phyloP scores from a whole-genome alignment of 139 green algal genomes.

The Mesotaenium endlicherianum region DNA sequence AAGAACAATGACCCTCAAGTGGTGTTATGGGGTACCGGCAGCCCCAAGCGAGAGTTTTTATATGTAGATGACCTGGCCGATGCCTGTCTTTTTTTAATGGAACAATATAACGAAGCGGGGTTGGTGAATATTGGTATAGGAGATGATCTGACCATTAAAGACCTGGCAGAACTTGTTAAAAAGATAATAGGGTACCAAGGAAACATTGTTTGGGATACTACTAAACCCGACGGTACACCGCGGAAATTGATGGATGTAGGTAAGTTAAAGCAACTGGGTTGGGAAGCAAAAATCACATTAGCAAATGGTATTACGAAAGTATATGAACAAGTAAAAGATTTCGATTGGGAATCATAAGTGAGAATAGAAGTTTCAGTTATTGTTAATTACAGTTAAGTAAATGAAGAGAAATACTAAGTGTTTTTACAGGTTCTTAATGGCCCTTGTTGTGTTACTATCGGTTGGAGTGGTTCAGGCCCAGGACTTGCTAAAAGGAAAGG shows the following conservation, averaged over 20 bases:
- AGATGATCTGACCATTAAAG: conserved; percentile 6
- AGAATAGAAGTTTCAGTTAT: too few species aligned
- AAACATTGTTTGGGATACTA: conserved; percentile 13
- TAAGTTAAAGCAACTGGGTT: not conserved
- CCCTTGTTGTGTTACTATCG: too few species aligned
- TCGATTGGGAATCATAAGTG: too few species aligned
- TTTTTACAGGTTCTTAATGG: too few species aligned
- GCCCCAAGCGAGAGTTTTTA: conserved; percentile 61
- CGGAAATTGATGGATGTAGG: conserved; percentile 7
- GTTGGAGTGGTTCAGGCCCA: too few species aligned
- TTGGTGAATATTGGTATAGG: conserved; percentile 11
- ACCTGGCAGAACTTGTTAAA: conserved; percentile 24
- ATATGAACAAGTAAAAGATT: too few species aligned
- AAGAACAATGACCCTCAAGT: conserved; percentile 52
- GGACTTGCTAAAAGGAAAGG: too few species aligned
- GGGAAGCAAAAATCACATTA: not conserved
- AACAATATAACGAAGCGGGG: not conserved
- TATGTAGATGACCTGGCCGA: conserved; percentile 58
- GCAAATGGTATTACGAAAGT: not conserved
- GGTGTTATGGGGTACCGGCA: conserved; percentile 61
- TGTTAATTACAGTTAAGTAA: too few species aligned
- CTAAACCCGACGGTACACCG: conserved; percentile 13
- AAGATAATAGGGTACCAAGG: conserved; percentile 7
- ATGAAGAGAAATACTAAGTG: too few species aligned
- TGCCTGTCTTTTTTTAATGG: not conserved